Conservation (phyloP, 371 early-diverging fungal genomes). For the Coemansia sp. region DNA sequence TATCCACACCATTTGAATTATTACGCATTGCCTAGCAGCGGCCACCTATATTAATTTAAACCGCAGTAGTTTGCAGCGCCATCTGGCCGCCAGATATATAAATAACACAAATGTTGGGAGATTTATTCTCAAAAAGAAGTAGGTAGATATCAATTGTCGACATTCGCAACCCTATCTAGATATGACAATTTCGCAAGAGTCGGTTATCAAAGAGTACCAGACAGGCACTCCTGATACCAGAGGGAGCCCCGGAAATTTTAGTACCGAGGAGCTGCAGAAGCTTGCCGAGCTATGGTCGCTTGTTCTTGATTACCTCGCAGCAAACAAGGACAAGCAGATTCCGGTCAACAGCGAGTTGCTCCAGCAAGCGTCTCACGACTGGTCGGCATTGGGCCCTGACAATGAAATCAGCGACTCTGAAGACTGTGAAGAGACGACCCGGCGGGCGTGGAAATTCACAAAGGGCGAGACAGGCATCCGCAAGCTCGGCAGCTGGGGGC, state of each 20-base stretch:
- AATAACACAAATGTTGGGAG: neutral
- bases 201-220: constrained; percentile 33
- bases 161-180: neutral
- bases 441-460: constrained; percentile 35
- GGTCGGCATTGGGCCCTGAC: constrained; percentile 18
- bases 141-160: neutral
- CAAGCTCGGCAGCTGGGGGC: constrained; percentile 7
- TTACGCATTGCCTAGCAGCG: neutral
- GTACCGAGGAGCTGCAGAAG: constrained; percentile 27
- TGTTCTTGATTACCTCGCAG: constrained; percentile 20
- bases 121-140: neutral
- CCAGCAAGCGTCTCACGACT: constrained; percentile 12
- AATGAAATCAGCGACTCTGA: constrained; percentile 8
- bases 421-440: constrained; percentile 16
- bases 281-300: constrained; percentile 30
- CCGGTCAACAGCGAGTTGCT: constrained; percentile 29
- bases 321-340: constrained; percentile 16
- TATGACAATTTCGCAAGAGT: constrained; percentile 40
- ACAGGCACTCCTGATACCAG: constrained; percentile 6
- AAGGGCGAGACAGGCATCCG: constrained; percentile 28
- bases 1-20: neutral
- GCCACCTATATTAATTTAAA: too few relatives aligned
- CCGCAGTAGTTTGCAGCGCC: too few relatives aligned
- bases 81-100: neutral
- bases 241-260: constrained; percentile 25